Base-by-base conservation (phyloP, 352 stramenopile species). In the Globisporangium middletonii region DNA sequence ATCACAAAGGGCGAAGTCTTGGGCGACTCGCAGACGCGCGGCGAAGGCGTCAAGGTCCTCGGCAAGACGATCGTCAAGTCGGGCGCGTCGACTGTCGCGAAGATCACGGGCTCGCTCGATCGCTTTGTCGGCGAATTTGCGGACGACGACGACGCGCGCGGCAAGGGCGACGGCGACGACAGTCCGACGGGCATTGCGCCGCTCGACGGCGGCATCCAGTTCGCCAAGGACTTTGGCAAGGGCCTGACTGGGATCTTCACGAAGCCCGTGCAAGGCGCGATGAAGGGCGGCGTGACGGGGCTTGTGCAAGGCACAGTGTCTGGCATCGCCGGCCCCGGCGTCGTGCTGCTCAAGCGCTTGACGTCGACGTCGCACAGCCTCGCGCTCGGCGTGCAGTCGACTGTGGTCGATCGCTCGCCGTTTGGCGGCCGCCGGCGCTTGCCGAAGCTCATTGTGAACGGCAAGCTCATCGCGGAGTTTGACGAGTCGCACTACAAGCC, bases 241-340 rank as follows among this genome's bases (percentile, higher is more conserved):
- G 85, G 85, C 0, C 64, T 95, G n/a, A 92, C 83, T 28, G 83
- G 83, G 8, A 92, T 95, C 53, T 89, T 92, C 55, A 93, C 81
- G 2, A 95, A 93, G 62, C 85, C 83, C n/a, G 81, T 93, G 0
- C 76, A 95, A 66, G 85, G 85, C 9, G 83, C 83, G 8, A 88
- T 87, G 54, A 87, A 76, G 55, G 81, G 85, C 19, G 85, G 85
- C 12, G 76, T 95, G 28, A 85, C 76, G 6, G 85, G 85, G 27
- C 70, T 95, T 35, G 69, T 95, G 11, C 75, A 86, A 45, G 85
- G 83, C 33, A 88, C 83, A 0, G 81, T 95, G 16, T 79, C 87
- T 35, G 85, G 85, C 16, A 89, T 95, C 54, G 68, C 85, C 15
- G 85, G 83, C 38, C 82, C 83, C n/a, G 79, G 81, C 28, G 85